Evolutionary conservation across 305 asterid species (phyloP).

Genomic region (Rubia tinctorum): DNA sequence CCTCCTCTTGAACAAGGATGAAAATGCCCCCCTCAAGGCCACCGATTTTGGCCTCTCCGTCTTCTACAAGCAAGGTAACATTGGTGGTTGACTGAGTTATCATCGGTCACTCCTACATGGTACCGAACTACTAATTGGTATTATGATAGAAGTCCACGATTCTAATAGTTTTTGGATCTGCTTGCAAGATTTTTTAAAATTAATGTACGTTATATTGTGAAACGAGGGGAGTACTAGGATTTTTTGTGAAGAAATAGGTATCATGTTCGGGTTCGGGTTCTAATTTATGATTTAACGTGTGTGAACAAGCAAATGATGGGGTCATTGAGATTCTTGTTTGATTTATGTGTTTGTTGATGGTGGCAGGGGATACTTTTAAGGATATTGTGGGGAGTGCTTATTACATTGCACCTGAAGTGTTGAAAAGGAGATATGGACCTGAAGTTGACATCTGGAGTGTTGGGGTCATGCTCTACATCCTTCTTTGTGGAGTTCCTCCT

Average conservation of each 20-base stretch:
- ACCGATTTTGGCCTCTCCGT: constrained; percentile 89
- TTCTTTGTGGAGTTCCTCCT: constrained; percentile 90
- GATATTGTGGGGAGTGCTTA: constrained; percentile 90
- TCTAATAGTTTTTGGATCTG: background rate
- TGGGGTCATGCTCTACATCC: constrained; percentile 85
- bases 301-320: too few relatives aligned
- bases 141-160: too few relatives aligned
- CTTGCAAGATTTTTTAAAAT: background rate
- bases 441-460: constrained; percentile 89
- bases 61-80: constrained; percentile 80
- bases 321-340: background rate
- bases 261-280: too few relatives aligned
- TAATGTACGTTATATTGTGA: too few relatives aligned
- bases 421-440: constrained; percentile 80
- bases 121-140: too few relatives aligned
- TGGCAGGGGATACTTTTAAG: constrained; percentile 66
- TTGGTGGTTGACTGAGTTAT: too few relatives aligned
- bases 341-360: background rate
- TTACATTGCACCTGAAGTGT: constrained; percentile 82
- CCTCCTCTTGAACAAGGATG: constrained; percentile 65
- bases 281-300: too few relatives aligned
- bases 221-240: too few relatives aligned
- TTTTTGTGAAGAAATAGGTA: too few relatives aligned
- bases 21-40: constrained; percentile 78
- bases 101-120: too few relatives aligned